A percentile compares a stretch with the other conserved stretches of the same genome.
Evolutionary conservation across 2,329 filamentous ascomycete species (phyloP).

Genomic region (Aspergillus pseudoviridinutans): DNA sequence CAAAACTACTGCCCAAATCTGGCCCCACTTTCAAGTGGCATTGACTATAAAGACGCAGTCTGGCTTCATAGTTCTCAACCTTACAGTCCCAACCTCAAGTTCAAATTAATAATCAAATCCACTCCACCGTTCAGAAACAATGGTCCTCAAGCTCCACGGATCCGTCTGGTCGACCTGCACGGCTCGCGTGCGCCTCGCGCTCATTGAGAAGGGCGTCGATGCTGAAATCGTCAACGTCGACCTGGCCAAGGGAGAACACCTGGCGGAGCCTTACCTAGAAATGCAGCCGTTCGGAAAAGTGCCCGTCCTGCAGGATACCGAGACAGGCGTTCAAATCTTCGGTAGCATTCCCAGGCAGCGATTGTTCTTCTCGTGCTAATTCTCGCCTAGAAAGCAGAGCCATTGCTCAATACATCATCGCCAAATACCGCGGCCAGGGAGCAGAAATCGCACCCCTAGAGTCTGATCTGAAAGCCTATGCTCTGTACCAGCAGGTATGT

Average conservation of each 20-base stretch:
- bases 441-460: slow-evolving; percentile 9
- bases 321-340: slow-evolving; percentile 22
- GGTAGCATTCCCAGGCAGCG: neutral
- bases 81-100: too few species aligned
- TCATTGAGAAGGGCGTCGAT: slow-evolving; percentile 28
- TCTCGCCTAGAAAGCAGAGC: slow-evolving; percentile 26
- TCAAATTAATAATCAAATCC: neutral
- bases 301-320: slow-evolving; percentile 33
- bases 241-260: slow-evolving; percentile 24
- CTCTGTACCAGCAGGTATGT: slow-evolving; percentile 22
- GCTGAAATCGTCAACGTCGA: slow-evolving; percentile 25
- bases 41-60: neutral
- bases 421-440: slow-evolving; percentile 15
- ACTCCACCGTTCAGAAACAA: slow-evolving; percentile 12
- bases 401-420: slow-evolving; percentile 29
- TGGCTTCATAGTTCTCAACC: neutral
- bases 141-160: slow-evolving; percentile 32
- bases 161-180: slow-evolving; percentile 18
- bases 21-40: too few species aligned
- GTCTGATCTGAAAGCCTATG: slow-evolving; percentile 17
- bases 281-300: slow-evolving; percentile 35
- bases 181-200: slow-evolving; percentile 22
- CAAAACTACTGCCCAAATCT: neutral
- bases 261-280: slow-evolving; percentile 17
- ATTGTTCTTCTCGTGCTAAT: neutral